Evolutionary conservation across 192 early-diverging fungal species (phyloP).

Genomic region (Backusella australiensis): DNA sequence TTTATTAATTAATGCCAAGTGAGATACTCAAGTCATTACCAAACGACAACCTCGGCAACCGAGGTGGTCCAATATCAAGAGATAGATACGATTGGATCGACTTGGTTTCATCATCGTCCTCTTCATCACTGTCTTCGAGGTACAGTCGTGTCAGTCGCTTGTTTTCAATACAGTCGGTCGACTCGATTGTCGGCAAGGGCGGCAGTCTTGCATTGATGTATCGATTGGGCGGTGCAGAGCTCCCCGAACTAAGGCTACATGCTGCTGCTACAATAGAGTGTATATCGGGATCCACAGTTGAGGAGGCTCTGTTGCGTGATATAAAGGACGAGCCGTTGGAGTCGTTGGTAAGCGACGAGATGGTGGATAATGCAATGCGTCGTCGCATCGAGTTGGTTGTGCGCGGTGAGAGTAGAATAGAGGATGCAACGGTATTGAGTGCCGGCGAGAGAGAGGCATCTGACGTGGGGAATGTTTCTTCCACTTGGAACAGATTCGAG

Average conservation of each 20-base stretch:
- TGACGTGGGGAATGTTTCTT: constrained; percentile 14
- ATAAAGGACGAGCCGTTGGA: background rate
- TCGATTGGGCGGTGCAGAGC: background rate
- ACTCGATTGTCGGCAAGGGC: constrained; percentile 6
- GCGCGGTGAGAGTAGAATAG: constrained; percentile 23
- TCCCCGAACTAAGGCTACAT: background rate
- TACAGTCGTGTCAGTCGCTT: constrained; percentile 29
- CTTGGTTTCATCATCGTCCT: constrained; percentile 17
- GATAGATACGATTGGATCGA: background rate
- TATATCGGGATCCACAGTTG: constrained; percentile 4
- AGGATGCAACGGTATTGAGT: constrained; percentile 29
- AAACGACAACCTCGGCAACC: constrained; percentile 29
- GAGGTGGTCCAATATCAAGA: constrained; percentile 19
- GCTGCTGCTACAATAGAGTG: background rate
- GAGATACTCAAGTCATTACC: constrained; percentile 17
- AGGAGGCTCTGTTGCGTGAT: background rate
- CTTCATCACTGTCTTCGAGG: constrained; percentile 31
- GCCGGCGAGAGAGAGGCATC: constrained; percentile 13
- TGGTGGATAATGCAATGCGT: constrained; percentile 19
- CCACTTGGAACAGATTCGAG: constrained; percentile 2
- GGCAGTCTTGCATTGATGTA: constrained; percentile 27
- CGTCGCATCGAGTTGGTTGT: constrained; percentile 5
- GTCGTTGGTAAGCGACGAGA: constrained; percentile 19
- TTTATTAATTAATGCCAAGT: constrained; percentile 2
- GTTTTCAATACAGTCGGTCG: background rate